These are phyloP conservation scores for Chlamydomonas eustigma DNA, from an alignment of 139 green algal genomes.

Conservation along the genomic window DNA sequence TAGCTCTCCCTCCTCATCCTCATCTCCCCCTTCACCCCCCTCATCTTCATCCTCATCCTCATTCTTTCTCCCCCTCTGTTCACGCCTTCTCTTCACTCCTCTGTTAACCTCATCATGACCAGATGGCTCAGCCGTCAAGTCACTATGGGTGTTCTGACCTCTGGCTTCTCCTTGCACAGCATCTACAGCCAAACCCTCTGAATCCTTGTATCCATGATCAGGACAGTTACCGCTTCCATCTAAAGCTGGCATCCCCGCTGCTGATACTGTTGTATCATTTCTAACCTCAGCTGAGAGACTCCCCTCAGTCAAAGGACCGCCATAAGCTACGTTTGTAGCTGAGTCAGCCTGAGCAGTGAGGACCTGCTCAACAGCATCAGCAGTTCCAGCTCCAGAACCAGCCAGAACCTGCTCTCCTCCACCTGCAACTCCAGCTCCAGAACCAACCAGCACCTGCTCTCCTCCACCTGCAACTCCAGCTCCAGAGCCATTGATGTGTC, in stretches of 20 bases:
- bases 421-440: neutral
- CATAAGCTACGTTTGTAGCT: neutral
- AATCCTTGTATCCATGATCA: no score
- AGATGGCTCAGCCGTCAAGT: no score
- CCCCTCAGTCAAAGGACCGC: no score
- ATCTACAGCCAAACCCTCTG: neutral
- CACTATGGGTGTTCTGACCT: no score
- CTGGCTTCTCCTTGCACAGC: neutral
- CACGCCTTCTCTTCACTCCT: neutral
- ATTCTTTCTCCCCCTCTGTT: neutral
- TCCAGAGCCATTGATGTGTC: neutral
- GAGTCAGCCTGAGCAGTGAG: neutral
- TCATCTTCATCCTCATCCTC: slow-evolving; percentile 11
- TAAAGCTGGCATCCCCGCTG: no score
- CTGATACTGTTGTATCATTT: no score
- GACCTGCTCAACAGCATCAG: neutral
- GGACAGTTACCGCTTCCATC: no score
- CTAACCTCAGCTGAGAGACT: no score
- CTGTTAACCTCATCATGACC: no score
- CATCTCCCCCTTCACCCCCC: neutral
- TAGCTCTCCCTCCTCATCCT: neutral
- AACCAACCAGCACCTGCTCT: neutral
- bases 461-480: neutral
- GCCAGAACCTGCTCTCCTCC: neutral
- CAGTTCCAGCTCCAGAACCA: neutral